These are phyloP conservation scores for Salix suchowensis DNA, from an alignment of 345 rosid species.

Conservation along the genomic window DNA sequence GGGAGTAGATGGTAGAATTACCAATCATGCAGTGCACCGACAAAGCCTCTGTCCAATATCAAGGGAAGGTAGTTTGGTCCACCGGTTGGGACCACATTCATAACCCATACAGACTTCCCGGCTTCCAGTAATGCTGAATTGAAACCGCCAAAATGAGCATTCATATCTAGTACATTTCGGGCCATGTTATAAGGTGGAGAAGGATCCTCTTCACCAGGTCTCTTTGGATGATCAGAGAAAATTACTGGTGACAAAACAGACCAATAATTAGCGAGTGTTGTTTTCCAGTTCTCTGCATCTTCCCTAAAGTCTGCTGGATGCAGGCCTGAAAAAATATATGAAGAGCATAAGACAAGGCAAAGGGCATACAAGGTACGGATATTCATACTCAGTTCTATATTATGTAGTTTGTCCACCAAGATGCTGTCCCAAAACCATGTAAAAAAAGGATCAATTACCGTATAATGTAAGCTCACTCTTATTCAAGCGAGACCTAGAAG, in stretches of 20 bases:
- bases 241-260: conserved; percentile 91
- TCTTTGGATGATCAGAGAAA: conserved; percentile 99
- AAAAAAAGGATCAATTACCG: conserved; percentile 39
- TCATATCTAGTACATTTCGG: conserved; percentile 95
- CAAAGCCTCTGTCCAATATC: conserved; percentile 89
- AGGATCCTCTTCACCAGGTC: conserved; percentile 99
- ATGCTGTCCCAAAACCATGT: not conserved
- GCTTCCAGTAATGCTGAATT: conserved; percentile 77
- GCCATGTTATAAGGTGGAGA: conserved; percentile 96
- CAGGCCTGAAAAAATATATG: conserved; percentile 45
- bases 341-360: not conserved
- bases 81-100: conserved; percentile 87
- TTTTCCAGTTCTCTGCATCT: conserved; percentile 59
- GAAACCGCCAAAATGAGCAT: conserved; percentile 85
- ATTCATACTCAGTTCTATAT: not conserved
- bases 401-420: not conserved
- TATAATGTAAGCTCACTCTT: conserved; percentile 70
- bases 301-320: conserved; percentile 58
- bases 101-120: conserved; percentile 91
- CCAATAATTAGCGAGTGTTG: conserved; percentile 71
- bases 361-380: not conserved
- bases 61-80: conserved; percentile 82
- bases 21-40: conserved; percentile 93
- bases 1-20: conserved; percentile 25
- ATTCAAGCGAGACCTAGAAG: conserved; percentile 68